phyloP scores from a whole-genome alignment of 2,329 filamentous ascomycete species.

The Fusarium gaditjirri region DNA sequence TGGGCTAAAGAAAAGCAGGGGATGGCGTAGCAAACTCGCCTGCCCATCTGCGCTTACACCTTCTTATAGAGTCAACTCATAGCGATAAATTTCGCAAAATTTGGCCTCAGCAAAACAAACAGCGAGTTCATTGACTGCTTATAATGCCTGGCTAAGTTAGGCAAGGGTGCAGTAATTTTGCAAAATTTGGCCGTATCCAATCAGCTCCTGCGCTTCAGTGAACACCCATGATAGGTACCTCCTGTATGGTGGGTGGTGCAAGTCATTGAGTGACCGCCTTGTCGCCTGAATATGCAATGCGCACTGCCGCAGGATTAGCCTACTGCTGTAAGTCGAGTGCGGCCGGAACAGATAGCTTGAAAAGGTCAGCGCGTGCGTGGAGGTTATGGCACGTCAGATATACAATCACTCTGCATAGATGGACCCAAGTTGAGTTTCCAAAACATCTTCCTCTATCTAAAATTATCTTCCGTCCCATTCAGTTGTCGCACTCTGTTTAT shows the following conservation, averaged over 20 bases:
- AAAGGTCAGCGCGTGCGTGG: background rate
- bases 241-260: background rate
- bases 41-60: too few species aligned
- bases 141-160: too few species aligned
- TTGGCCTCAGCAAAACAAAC: background rate
- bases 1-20: background rate
- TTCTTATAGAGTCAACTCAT: too few species aligned
- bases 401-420: background rate
- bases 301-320: background rate
- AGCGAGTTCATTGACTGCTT: too few species aligned
- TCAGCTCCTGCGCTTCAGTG: background rate
- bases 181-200: background rate
- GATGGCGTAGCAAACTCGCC: too few species aligned
- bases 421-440: background rate
- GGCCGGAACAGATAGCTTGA: background rate
- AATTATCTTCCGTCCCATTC: background rate
- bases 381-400: background rate
- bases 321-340: background rate
- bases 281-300: background rate
- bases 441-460: background rate
- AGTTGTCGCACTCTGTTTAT: background rate
- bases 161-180: background rate
- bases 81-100: background rate
- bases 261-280: background rate
- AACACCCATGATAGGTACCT: background rate